Base-by-base conservation (phyloP, 495 filamentous ascomycete genomes). In the Tetracladium marchalianum region DNA sequence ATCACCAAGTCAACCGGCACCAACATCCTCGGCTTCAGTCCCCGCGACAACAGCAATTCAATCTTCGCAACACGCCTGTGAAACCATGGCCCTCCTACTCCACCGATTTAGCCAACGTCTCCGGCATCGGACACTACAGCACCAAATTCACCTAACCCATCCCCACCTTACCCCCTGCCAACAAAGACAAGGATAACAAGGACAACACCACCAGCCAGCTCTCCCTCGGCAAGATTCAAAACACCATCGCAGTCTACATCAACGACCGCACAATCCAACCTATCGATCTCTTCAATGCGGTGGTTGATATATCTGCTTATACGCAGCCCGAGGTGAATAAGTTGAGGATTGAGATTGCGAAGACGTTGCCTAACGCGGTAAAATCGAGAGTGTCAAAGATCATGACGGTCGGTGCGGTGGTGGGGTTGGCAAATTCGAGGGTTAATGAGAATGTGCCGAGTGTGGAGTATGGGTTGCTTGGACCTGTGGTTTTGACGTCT, bases 111-210 rank as follows among this genome's bases (percentile, higher is more conserved):
- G 53, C 54, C 17, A 70, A 73, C 16, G 55, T 64, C 11, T 71
- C 68, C 24, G 72, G 71, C 2, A 39, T 72, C 1, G 70, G 72
- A 3, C 68, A 70, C 51, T 76, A 76, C 55, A 59, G 53, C 10
- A 64, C 66, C 1, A 55, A 57, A 0, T 62, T 78, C 31, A 47
- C 35, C 7, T n/a, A n/a, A n/a, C n/a, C n/a, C n/a, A n/a, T n/a
- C n/a, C n/a, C n/a, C n/a, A n/a, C n/a, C n/a, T n/a, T n/a, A n/a
- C n/a, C 66, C 69, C 49, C 59, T 66, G 2, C 56, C 64, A 8
- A 22, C 48, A 19, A 31, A 46, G 17, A 48, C 43, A 1, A 49
- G 59, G 40, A 50, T 44, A 13, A 31, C n/a, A n/a, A n/a, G n/a
- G n/a, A n/a, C n/a, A n/a, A n/a, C n/a, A n/a, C n/a, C n/a, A n/a